These are phyloP conservation scores for Verbascum thapsus DNA, from an alignment of 257 asterid genomes.

Conservation along the genomic window DNA sequence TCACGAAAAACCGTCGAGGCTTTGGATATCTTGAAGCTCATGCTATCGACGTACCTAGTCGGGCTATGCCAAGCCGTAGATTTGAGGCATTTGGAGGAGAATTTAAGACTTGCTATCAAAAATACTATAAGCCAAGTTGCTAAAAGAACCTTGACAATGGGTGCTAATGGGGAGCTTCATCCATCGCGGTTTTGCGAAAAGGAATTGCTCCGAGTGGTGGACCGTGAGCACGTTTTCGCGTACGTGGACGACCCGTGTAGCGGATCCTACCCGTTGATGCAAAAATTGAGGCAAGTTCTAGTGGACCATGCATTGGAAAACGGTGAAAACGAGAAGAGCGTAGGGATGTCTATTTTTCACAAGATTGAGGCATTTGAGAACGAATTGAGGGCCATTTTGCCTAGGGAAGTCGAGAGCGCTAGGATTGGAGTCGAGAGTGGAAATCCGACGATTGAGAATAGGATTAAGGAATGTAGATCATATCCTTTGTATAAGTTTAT, in stretches of 20 bases:
- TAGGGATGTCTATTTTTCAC: slow-evolving; percentile 42
- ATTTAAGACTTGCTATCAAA: slow-evolving; percentile 48
- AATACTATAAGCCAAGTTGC: slow-evolving; percentile 52
- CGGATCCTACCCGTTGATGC: slow-evolving; percentile 56
- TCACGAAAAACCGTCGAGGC: slow-evolving; percentile 57
- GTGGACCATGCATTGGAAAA: slow-evolving; percentile 53
- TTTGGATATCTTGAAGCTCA: slow-evolving; percentile 50
- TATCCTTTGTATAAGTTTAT: slow-evolving; percentile 54
- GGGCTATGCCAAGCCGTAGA: slow-evolving; percentile 60
- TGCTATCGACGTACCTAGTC: slow-evolving; percentile 46
- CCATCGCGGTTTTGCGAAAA: slow-evolving; percentile 60
- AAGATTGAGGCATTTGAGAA: slow-evolving; percentile 58
- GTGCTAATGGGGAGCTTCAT: slow-evolving; percentile 50
- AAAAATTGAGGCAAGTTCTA: slow-evolving; percentile 52
- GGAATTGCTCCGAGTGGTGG: slow-evolving; percentile 56
- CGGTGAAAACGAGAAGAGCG: slow-evolving; percentile 40
- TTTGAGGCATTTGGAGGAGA: slow-evolving; percentile 57
- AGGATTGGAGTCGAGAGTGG: slow-evolving; percentile 46
- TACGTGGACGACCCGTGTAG: slow-evolving; percentile 56
- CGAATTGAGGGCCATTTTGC: slow-evolving; percentile 47
- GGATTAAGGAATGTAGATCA: slow-evolving; percentile 58
- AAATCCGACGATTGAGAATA: slow-evolving; percentile 41
- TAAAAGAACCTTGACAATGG: slow-evolving; percentile 47
- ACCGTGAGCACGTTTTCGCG: slow-evolving; percentile 51
- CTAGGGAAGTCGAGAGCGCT: slow-evolving; percentile 58